Evolutionary conservation across 2,329 filamentous ascomycete species (phyloP), one percentile per base, ranked within the genome.

Genomic region (Scolecobasidium constrictum): DNA sequence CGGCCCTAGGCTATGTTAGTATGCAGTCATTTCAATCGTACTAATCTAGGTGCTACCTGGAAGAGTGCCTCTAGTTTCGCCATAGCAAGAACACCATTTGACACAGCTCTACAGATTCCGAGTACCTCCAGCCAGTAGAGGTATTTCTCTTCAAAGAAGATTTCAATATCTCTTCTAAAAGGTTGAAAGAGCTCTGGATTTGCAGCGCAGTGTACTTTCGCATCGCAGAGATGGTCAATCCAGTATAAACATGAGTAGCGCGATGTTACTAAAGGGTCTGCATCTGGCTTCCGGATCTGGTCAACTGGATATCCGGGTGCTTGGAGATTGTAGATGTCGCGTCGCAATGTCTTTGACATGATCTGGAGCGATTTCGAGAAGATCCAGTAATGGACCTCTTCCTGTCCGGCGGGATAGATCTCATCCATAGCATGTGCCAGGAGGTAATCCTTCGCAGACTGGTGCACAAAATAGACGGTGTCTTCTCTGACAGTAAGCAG

Each of bases 401-500:
- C 31, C 3, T 39, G 22, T 2, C 60, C 56, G 19, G 13, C 37
- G 4, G 58, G 54, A 33, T 64, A 60, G 4, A 66, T 50, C 11
- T 46, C 33, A n/a, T 40, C n/a, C 4, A 38, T 41, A 38, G 47
- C 49, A 6, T 52, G 43, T 19, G 50, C 22, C 4, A 44, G 21
- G 2, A 71, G 44, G 47, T 55, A 66, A 15, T 69, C 65, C 46
- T 67, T 66, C 0, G 63, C 67, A 3, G 65, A 68, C 44, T 65
- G 59, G 45, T 69, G 64, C 1, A 69, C 54, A 46, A 66, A 59
- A 35, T 52, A 59, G 5, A 68, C 35, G 1, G 21, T 46, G 2
- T 31, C 44, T 1, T 60, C 39, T 28, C 50, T 52, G 23, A 63
- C 12, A 2, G 54, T 63, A 0, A 69, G 49, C 40, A 69, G 65